These are phyloP conservation scores for Torulaspora microellipsoides DNA, from an alignment of 805 yeast species.

Conservation along the genomic window DNA sequence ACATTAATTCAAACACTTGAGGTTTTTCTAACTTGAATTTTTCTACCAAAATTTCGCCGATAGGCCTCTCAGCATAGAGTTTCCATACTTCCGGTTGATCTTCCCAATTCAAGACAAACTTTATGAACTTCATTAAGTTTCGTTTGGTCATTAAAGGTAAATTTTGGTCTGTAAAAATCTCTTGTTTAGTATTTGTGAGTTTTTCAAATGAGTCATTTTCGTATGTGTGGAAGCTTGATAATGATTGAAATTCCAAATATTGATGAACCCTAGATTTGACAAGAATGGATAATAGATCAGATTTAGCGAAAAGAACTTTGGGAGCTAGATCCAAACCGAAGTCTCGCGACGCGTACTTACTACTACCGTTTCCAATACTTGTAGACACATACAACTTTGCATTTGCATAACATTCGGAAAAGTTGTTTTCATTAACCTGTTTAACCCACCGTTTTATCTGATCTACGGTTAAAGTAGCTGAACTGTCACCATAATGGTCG, in stretches of 20 bases:
- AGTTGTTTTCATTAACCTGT: constrained; percentile 48
- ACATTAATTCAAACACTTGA: constrained; percentile 78
- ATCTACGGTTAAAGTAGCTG: constrained; percentile 81
- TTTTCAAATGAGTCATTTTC: constrained; percentile 89
- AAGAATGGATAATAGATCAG: constrained; percentile 76
- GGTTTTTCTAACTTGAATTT: constrained; percentile 67
- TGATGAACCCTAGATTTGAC: constrained; percentile 83
- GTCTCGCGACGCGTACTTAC: constrained; percentile 53
- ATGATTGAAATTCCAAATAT: constrained; percentile 86
- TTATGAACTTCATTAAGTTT: constrained; percentile 78
- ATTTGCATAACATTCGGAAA: constrained; percentile 45
- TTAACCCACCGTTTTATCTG: constrained; percentile 81
- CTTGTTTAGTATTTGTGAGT: constrained; percentile 82
- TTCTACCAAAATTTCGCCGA: constrained; percentile 53
- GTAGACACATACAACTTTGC: constrained; percentile 80
- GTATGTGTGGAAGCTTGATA: constrained; percentile 87
- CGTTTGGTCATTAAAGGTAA: constrained; percentile 73
- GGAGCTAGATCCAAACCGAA: constrained; percentile 89
- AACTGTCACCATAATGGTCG: constrained; percentile 81
- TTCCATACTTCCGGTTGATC: constrained; percentile 52
- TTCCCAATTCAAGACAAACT: constrained; percentile 75
- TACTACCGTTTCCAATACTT: constrained; percentile 36
- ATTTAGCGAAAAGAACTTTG: constrained; percentile 79
- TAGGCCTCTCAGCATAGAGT: constrained; percentile 51
- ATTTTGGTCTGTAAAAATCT: constrained; percentile 85